Conservation (phyloP, 495 filamentous ascomycete genomes). For the Aspergillus steynii region DNA sequence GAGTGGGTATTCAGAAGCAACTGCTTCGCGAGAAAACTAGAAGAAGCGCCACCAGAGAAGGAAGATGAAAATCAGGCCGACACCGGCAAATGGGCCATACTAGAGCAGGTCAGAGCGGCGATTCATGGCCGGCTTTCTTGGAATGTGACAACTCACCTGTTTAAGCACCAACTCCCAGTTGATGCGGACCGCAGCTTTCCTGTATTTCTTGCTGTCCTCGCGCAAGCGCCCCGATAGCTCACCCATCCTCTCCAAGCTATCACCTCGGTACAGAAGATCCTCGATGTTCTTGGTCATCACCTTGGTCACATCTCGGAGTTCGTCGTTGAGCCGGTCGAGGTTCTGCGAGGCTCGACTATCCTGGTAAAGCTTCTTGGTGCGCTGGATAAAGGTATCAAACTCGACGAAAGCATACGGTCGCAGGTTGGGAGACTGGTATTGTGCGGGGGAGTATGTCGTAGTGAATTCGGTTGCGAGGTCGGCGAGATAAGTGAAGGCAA, state of each 20-base stretch:
- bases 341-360: constrained; percentile 86
- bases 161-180: constrained; percentile 98
- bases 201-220: constrained; percentile 94
- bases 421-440: constrained; percentile 71
- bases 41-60: constrained; percentile 95
- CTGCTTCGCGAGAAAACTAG: constrained; percentile 35
- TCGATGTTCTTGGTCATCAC: constrained; percentile 99
- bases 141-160: constrained; percentile 58
- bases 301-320: constrained; percentile 95
- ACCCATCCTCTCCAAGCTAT: constrained; percentile 95
- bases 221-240: constrained; percentile 82
- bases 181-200: constrained; percentile 87
- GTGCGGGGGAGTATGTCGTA: constrained; percentile 71
- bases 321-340: constrained; percentile 87
- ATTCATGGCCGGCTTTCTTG: not conserved
- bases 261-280: constrained; percentile 91
- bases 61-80: constrained; percentile 77
- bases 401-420: constrained; percentile 96
- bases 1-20: constrained; percentile 20
- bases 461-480: constrained; percentile 91
- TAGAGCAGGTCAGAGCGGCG: constrained; percentile 32
- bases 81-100: constrained; percentile 84
- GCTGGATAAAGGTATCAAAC: constrained; percentile 95
- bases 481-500: constrained; percentile 97
- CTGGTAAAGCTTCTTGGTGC: constrained; percentile 92